Base-by-base conservation (phyloP, 179 eudicot species). In the Spinacia oleracea region DNA sequence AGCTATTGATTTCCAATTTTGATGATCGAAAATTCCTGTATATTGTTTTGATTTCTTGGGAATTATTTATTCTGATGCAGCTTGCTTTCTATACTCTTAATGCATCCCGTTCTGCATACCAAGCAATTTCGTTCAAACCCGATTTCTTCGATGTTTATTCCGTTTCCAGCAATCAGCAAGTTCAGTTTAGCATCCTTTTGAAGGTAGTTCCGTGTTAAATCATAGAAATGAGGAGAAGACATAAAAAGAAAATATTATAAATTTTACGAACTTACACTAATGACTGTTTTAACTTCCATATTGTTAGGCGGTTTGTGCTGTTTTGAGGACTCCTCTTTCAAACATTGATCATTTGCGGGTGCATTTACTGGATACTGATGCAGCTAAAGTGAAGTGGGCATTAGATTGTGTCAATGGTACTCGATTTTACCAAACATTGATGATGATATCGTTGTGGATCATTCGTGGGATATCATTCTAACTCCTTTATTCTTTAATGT, bases 91-190 rank as follows among this genome's bases (percentile, higher is more conserved):
- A 83, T 78, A 86, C 97, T 38, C 93, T 93, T 71, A 95, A 95
- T 74, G 84, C 97, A n/a, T 95, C 98, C 0, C 89, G 98, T 83
- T 95, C 98, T 29, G 93, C 97, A 27, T 93, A 91, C 80, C 97
- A 88, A 75, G 88, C 92, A 53, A 83, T 95, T 70, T 86, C 93
- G 51, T 89, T 93, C 48, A 95, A 90, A 82, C 91, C 97, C 2
- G 89, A 85, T 66, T 95, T 93, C 75, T 95, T 95, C 66, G 98
- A 95, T 79, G 85, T 78, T 2, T 95, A 82, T 78, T 85, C 89
- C 62, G 76, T 89, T 74, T 85, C 91, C 50, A 87, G 87, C 50
- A 51, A 73, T 56, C 31, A 34, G 34, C 88, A 89, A 81, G 91
- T 90, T 56, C 96, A 94, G 46, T 93, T 92, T 76, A 93, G 98